Percentiles rank a stretch among this genome's conserved stretches.
phyloP scores from a whole-genome alignment of 176 grass and related monocot species.

The Puya raimondii region DNA sequence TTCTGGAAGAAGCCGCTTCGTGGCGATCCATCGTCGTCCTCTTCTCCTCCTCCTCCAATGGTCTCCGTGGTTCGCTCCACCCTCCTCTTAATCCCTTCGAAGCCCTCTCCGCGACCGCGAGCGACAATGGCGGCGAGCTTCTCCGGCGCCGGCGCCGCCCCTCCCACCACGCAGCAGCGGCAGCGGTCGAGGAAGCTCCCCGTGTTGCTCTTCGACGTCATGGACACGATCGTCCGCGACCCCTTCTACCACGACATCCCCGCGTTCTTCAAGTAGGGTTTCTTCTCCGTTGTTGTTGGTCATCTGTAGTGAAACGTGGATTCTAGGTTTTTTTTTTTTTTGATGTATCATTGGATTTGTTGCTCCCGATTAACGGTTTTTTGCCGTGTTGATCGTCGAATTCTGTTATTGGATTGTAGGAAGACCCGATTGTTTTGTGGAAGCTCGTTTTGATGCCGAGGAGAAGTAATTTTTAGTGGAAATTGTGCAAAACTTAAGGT shows the following conservation, averaged over 20 bases:
- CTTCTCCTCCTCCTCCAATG: conserved; percentile 6
- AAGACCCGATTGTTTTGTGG: too few relatives aligned
- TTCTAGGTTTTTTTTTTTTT: background rate
- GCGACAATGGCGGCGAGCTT: conserved; percentile 12
- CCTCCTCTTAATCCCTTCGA: conserved; percentile 25
- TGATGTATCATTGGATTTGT: background rate
- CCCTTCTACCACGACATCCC: conserved; percentile 90
- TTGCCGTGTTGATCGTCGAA: too few relatives aligned
- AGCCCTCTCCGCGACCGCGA: background rate
- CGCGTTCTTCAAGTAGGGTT: conserved; percentile 67
- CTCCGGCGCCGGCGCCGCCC: background rate
- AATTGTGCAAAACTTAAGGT: too few relatives aligned
- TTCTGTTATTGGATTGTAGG: too few relatives aligned
- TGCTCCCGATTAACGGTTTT: background rate
- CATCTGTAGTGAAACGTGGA: conserved; percentile 1
- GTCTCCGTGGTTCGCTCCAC: conserved; percentile 28
- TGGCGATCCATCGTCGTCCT: too few relatives aligned
- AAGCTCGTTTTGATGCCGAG: too few relatives aligned
- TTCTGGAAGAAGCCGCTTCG: too few relatives aligned
- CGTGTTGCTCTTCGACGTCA: conserved; percentile 82
- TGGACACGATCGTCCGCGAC: conserved; percentile 89
- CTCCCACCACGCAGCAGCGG: background rate
- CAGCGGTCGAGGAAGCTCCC: conserved; percentile 38
- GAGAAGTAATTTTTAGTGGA: too few relatives aligned
- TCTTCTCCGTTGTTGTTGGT: background rate